These are phyloP conservation scores for Flaveria robusta DNA, from an alignment of 129 eudicot species.

Conservation along the genomic window DNA sequence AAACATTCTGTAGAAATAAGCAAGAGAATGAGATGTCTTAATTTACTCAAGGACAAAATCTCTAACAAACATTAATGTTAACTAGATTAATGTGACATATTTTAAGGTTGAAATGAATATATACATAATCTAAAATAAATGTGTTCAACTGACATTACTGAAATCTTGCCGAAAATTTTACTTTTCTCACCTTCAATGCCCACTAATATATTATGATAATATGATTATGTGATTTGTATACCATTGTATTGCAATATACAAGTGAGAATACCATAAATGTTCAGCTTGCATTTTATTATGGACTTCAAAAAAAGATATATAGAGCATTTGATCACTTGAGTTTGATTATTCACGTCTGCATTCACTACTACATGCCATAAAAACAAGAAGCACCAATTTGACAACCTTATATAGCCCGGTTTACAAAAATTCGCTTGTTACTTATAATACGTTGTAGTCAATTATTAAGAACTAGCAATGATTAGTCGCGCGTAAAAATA, in stretches of 20 bases:
- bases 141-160: slow-evolving; percentile 9
- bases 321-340: neutral
- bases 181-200: neutral
- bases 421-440: too few relatives aligned
- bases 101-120: neutral
- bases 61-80: neutral
- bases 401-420: too few relatives aligned
- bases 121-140: neutral
- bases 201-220: neutral
- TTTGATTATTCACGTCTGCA: too few relatives aligned
- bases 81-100: neutral
- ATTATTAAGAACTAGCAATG: too few relatives aligned
- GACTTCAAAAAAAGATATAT: neutral
- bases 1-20: neutral
- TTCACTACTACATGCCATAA: too few relatives aligned
- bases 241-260: neutral
- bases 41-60: neutral
- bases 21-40: neutral
- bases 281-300: neutral
- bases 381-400: too few relatives aligned
- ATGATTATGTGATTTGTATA: neutral
- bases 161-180: neutral
- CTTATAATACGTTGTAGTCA: too few relatives aligned
- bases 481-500: too few relatives aligned
- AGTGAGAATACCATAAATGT: neutral